Evolutionary conservation across 1,139 yeast species (phyloP), one percentile per base, ranked within the genome.

Genomic region (Yamadazyma spencermartinsiae): DNA sequence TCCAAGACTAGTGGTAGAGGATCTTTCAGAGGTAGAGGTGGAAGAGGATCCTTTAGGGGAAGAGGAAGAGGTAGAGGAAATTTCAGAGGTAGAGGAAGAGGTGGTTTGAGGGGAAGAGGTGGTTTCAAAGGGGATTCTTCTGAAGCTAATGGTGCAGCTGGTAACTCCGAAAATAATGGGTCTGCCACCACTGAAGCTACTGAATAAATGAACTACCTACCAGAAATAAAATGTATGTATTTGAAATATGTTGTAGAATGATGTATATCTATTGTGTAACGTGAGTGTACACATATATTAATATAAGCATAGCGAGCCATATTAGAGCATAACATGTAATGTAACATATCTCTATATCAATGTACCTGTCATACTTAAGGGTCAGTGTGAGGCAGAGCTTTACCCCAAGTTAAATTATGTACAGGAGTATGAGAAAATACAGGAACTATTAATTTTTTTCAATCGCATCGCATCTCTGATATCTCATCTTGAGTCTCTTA

Each of bases 1-100:
- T 53, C 58, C 4, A 26, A 17, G n/a, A 14, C 26, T 11, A 37
- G 41, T 40, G 17, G 37, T 24, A 27, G 30, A 27, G 30, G 30
- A 4, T 13, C 35, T 23, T 39, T 56, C 28, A 43, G 63, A 35
- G 62, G 63, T 2, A 38, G 52, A 7, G 51, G 48, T 9, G n/a
- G n/a, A 49, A 29, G 37, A 43, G 16, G 37, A 45, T 7, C 15
- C 35, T 16, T 16, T 27, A n/a, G 36, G 41, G 21, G 42, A n/a
- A n/a, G n/a, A n/a, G n/a, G n/a, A n/a, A 40, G 58, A 17, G 48
- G 60, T 8, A 35, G 42, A 33, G 45, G 55, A 10, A 38, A 55
- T 20, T 46, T 43, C 9, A 34, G 56, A 23, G 54, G 47, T 7
- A 35, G 52, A 33, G 54, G 59, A n/a, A 43, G 56, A 36, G 52